Conservation (phyloP, 2,329 filamentous ascomycete genomes). For the Akanthomyces uredinophilus region DNA sequence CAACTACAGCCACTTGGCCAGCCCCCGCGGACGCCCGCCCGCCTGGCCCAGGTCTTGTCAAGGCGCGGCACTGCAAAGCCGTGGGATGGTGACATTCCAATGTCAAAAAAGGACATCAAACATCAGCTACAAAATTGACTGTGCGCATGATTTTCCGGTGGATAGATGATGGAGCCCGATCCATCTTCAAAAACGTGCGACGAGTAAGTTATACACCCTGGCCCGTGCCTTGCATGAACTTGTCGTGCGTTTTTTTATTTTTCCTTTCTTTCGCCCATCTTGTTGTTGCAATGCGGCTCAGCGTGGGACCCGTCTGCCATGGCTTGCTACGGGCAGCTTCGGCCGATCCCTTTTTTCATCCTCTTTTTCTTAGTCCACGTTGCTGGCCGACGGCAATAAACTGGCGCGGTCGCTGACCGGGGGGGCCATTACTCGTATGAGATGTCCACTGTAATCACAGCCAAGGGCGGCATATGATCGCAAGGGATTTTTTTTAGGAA, state of each 20-base stretch:
- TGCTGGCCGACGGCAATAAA: not conserved
- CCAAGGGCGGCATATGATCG: constrained; percentile 1
- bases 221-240: constrained; percentile 9
- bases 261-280: not conserved
- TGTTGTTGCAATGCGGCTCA: constrained; percentile 8
- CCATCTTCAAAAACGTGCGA: not conserved
- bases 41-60: not conserved
- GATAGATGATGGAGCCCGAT: not conserved
- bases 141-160: not conserved
- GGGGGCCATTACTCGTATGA: constrained; percentile 8
- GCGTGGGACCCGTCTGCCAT: constrained; percentile 9
- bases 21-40: constrained; percentile 7
- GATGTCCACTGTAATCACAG: constrained; percentile 3
- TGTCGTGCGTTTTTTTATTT: not conserved
- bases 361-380: not conserved
- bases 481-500: not conserved
- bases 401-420: not conserved
- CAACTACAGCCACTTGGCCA: not conserved
- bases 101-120: not conserved
- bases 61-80: too few relatives aligned
- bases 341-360: constrained; percentile 6
- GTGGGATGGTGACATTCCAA: not conserved
- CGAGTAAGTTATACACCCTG: not conserved
- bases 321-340: constrained; percentile 14
- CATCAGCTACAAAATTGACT: too few relatives aligned